Base-by-base conservation (phyloP, 257 asterid species). In the Voacanga thouarsii region DNA sequence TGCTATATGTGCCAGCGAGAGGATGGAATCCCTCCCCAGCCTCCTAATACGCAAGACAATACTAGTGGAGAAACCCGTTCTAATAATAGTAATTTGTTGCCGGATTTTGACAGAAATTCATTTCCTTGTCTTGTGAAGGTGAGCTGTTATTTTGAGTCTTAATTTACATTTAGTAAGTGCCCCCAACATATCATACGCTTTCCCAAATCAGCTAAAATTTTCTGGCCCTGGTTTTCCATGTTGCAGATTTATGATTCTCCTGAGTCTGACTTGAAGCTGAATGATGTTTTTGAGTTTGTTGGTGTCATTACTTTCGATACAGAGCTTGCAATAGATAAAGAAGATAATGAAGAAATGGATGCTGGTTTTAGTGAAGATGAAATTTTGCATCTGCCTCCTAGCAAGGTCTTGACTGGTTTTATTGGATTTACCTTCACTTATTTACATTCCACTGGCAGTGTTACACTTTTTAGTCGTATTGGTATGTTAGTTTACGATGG, bases 281-380 rank as follows among this genome's bases (percentile, higher is more conserved):
- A 93, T 87, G 98, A 90, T 77, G 89, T 95, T 85, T 90, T 90
- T 79, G 98, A 95, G 90, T 95, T 95, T 80, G 87, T 95, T 73
- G 97, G 98, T 56, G 77, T 95, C 89, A 87, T 89, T 84, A 89
- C 92, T 75, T 90, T 79, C 68, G 98, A 93, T 76, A 73, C 88
- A 10, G 98, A 90, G 43, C 83, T 87, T 71, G 51, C 86, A 37
- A 60, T 49, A 14, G 90, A 78, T 64, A 80, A 76, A 73, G 86
- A 82, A 84, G 91, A 81, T 53, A 78, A 80, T 69, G 86, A 83
- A 78, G 93, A 86, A 74, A 69, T 84, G 11, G 64, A 76, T 44
- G 85, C 86, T 70, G 56, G 74, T 68, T 82, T 90, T 75, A 83
- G 82, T 78, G 98, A 91, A 76, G 98, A 89, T 59, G 83, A 76